These are phyloP conservation scores for Iodosphaeria phyllophila DNA, from an alignment of 2,329 filamentous ascomycete genomes.

Conservation along the genomic window DNA sequence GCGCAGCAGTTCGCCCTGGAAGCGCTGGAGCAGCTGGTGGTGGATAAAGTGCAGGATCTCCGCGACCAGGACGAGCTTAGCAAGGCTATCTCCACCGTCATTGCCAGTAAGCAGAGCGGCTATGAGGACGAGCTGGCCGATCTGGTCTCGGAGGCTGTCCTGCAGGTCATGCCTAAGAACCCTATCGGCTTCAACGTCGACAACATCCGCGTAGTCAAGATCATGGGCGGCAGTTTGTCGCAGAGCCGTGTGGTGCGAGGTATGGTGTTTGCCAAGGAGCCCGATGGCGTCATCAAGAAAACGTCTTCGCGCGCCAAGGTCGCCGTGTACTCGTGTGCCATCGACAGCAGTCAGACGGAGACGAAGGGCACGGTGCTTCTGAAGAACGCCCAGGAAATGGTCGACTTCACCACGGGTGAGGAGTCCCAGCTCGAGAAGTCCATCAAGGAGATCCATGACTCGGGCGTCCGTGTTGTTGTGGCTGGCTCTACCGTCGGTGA, in stretches of 20 bases:
- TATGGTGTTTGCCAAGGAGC: slow-evolving; percentile 95
- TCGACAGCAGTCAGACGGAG: slow-evolving; percentile 91
- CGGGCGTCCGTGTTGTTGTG: slow-evolving; percentile 77
- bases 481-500: slow-evolving; percentile 91
- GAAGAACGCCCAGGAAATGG: slow-evolving; percentile 96
- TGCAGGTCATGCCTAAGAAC: slow-evolving; percentile 90
- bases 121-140: slow-evolving; percentile 75
- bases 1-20: slow-evolving; percentile 79
- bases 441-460: slow-evolving; percentile 93
- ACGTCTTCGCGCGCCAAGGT: slow-evolving; percentile 87
- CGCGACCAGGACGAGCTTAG: slow-evolving; percentile 64
- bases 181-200: slow-evolving; percentile 94
- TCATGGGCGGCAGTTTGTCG: slow-evolving; percentile 91
- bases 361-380: slow-evolving; percentile 96
- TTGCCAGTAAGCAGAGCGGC: slow-evolving; percentile 92
- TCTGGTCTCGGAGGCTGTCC: slow-evolving; percentile 68
- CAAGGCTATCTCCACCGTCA: slow-evolving; percentile 89
- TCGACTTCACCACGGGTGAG: slow-evolving; percentile 95
- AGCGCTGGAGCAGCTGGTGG: slow-evolving; percentile 67
- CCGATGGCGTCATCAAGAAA: slow-evolving; percentile 85
- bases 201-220: slow-evolving; percentile 97
- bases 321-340: slow-evolving; percentile 86
- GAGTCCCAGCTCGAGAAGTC: slow-evolving; percentile 76
- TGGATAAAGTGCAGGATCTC: slow-evolving; percentile 80
- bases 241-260: slow-evolving; percentile 91